These are phyloP conservation scores for Aotearoamyces nothofagi DNA, from an alignment of 2,329 filamentous ascomycete species.

Conservation along the genomic window DNA sequence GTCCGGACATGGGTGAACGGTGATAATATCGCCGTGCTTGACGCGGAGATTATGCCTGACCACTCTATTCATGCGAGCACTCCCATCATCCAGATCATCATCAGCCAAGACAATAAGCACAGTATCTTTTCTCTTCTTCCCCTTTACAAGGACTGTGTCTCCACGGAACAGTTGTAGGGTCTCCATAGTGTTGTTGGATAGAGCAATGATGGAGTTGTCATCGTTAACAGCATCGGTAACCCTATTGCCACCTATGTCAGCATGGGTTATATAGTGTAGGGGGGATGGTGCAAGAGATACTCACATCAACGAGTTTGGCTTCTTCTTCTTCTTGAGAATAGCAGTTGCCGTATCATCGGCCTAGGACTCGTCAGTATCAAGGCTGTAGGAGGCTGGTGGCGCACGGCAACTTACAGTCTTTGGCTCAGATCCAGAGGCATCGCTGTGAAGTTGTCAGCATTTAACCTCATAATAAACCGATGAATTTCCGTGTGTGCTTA, in stretches of 20 bases:
- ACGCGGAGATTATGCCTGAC: slow-evolving; percentile 96
- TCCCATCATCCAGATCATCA: slow-evolving; percentile 95
- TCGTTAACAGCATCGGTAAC: slow-evolving; percentile 98
- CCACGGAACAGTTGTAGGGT: slow-evolving; percentile 95
- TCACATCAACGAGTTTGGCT: slow-evolving; percentile 97
- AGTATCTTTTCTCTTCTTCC: slow-evolving; percentile 99
- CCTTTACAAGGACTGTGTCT: slow-evolving; percentile 94
- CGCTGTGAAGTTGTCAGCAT: slow-evolving; percentile 40
- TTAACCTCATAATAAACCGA: slow-evolving; percentile 4
- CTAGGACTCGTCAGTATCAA: slow-evolving; percentile 30
- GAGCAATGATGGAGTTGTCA: slow-evolving; percentile 98
- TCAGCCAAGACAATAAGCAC: slow-evolving; percentile 95
- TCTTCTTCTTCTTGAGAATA: slow-evolving; percentile 99
- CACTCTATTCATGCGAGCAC: slow-evolving; percentile 93
- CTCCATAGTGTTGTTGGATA: slow-evolving; percentile 99
- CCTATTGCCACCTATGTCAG: slow-evolving; percentile 34
- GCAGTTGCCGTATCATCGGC: slow-evolving; percentile 87
- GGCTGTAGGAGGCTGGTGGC: slow-evolving; percentile 9
- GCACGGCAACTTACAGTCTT: slow-evolving; percentile 49
- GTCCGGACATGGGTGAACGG: slow-evolving; percentile 92
- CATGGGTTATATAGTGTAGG: slow-evolving; percentile 10
- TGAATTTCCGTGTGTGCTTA: slow-evolving; percentile 29
- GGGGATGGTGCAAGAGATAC: slow-evolving; percentile 19
- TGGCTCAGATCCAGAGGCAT: slow-evolving; percentile 76
- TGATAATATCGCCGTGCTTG: slow-evolving; percentile 96